These are phyloP conservation scores for Solanum peruvianum DNA, from an alignment of 257 asterid species.

Conservation along the genomic window DNA sequence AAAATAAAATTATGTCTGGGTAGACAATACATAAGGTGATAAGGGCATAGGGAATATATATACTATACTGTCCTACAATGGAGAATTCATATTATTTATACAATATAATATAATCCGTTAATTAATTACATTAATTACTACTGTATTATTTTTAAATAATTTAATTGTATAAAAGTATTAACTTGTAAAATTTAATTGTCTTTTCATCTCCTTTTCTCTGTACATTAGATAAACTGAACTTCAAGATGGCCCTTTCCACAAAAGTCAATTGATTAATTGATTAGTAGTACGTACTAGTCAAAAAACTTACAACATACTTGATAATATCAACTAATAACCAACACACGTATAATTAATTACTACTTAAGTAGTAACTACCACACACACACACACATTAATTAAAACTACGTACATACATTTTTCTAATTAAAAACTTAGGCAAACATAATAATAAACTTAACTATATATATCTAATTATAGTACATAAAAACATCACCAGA, in stretches of 20 bases:
- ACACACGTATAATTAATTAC: background rate
- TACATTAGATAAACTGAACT: background rate
- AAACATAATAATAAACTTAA: background rate
- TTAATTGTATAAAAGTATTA: too few relatives aligned
- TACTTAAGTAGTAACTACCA: background rate
- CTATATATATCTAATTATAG: constrained; percentile 1
- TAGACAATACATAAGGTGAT: too few relatives aligned
- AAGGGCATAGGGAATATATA: too few relatives aligned
- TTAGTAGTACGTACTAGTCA: background rate
- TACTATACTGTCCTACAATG: too few relatives aligned
- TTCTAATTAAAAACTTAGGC: background rate
- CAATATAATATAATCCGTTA: too few relatives aligned
- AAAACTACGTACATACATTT: background rate
- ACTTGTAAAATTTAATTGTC: background rate
- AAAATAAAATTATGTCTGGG: too few relatives aligned
- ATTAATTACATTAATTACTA: too few relatives aligned
- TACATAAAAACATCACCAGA: constrained; percentile 22
- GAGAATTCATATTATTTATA: too few relatives aligned
- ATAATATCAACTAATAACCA: background rate
- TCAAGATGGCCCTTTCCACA: background rate
- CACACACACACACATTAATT: background rate
- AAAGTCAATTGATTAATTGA: background rate
- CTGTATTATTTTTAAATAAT: too few relatives aligned
- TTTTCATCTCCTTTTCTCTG: background rate
- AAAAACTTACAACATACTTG: background rate